Evolutionary conservation across 345 rosid species (phyloP).

Genomic region (Eucalyptus grandis): DNA sequence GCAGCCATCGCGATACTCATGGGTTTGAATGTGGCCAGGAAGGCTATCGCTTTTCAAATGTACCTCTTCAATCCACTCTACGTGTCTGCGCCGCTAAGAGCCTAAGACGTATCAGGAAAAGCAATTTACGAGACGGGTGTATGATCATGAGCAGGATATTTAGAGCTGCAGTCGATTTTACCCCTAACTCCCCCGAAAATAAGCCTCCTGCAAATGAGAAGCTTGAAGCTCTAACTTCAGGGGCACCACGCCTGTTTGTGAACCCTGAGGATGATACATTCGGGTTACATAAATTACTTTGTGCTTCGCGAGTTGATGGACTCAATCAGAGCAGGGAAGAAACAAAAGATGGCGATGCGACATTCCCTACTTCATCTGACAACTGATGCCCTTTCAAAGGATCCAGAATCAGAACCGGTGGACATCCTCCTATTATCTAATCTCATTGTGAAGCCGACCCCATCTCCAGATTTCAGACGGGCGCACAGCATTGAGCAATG

Average conservation of each 20-base stretch:
- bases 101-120: background rate
- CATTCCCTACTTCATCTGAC: conserved; percentile 47
- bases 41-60: background rate
- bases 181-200: background rate
- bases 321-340: conserved; percentile 46
- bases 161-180: background rate
- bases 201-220: background rate
- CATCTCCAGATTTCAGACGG: background rate
- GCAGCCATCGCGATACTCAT: background rate
- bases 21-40: background rate
- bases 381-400: conserved; percentile 34
- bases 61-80: background rate
- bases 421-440: conserved; percentile 57
- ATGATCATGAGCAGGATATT: background rate
- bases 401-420: conserved; percentile 27
- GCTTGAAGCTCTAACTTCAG: background rate
- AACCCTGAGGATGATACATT: background rate
- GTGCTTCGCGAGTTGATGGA: conserved; percentile 6
- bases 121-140: background rate
- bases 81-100: background rate
- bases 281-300: background rate
- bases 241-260: background rate
- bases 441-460: conserved; percentile 23
- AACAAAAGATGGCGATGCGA: conserved; percentile 46
- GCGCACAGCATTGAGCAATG: background rate